A percentile compares a stretch with the other conserved stretches of the same genome.
These are phyloP conservation scores for Talaromyces stipitatus DNA, from an alignment of 495 filamentous ascomycete genomes.

Conservation along the genomic window DNA sequence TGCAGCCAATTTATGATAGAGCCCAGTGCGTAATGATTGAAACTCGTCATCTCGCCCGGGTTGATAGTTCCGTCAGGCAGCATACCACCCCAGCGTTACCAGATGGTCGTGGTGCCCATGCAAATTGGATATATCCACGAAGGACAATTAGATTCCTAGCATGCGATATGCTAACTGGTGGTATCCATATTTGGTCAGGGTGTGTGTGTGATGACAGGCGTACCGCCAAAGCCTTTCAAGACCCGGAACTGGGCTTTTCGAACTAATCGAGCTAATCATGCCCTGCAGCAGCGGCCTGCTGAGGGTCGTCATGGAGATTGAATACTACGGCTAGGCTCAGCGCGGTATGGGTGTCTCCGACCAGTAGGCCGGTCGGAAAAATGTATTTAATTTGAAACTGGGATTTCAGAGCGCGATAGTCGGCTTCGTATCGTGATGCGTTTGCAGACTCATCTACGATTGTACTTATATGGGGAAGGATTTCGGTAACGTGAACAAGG, in stretches of 20 bases:
- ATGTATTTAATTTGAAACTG: slow-evolving; percentile 39
- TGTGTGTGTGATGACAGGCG: slow-evolving; percentile 38
- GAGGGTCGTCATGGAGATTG: slow-evolving; percentile 26
- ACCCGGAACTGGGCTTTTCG: slow-evolving; percentile 28
- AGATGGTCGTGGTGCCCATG: slow-evolving; percentile 46
- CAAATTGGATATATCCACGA: slow-evolving; percentile 46
- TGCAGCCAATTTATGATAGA: slow-evolving; percentile 29
- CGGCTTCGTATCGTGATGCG: slow-evolving; percentile 16
- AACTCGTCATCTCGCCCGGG: slow-evolving; percentile 46
- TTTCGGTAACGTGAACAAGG: slow-evolving; percentile 36
- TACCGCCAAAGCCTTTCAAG: slow-evolving; percentile 48
- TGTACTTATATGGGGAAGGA: slow-evolving; percentile 16
- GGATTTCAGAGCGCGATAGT: slow-evolving; percentile 19
- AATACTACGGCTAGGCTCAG: slow-evolving; percentile 37
- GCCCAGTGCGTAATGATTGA: slow-evolving; percentile 46
- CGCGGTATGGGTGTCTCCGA: slow-evolving; percentile 42
- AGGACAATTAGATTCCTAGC: slow-evolving; percentile 30
- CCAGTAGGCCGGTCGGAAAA: slow-evolving; percentile 24
- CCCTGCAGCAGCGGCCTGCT: slow-evolving; percentile 18
- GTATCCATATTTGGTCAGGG: slow-evolving; percentile 27
- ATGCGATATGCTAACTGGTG: slow-evolving; percentile 25
- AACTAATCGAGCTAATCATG: slow-evolving; percentile 24
- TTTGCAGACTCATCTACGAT: slow-evolving; percentile 22
- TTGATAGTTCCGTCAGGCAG: slow-evolving; percentile 42
- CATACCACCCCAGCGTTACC: slow-evolving; percentile 52